Conservation (phyloP, 495 filamentous ascomycete species). For the Podospora tetraspora region DNA sequence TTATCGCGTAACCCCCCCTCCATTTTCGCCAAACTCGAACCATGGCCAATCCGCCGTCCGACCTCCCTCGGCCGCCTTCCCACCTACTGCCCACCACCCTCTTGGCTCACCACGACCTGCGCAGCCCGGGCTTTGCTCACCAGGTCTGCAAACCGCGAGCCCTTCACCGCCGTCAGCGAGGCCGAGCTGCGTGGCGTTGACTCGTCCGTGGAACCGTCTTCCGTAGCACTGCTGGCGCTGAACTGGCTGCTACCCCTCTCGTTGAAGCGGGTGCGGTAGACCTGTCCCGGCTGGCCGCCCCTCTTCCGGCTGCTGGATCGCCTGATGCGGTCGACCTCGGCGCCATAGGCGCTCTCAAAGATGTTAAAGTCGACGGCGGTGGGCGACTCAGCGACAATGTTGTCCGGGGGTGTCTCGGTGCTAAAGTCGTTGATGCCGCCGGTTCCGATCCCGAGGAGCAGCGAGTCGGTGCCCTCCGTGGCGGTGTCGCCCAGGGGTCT, state of each 20-base stretch:
- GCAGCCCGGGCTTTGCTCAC: slow-evolving; percentile 10
- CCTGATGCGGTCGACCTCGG: slow-evolving; percentile 71
- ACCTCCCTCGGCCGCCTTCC: too few relatives aligned
- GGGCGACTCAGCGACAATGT: slow-evolving; percentile 76
- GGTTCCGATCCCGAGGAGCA: slow-evolving; percentile 70
- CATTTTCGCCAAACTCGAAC: not conserved
- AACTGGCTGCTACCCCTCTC: not conserved
- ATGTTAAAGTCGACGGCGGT: slow-evolving; percentile 74
- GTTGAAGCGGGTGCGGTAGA: slow-evolving; percentile 15
- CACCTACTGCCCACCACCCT: not conserved
- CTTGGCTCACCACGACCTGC: not conserved
- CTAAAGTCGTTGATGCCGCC: slow-evolving; percentile 41
- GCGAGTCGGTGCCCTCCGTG: slow-evolving; percentile 56
- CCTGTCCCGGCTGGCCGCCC: not conserved
- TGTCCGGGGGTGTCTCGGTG: slow-evolving; percentile 18
- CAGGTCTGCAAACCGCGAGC: slow-evolving; percentile 17
- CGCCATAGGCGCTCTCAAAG: slow-evolving; percentile 79
- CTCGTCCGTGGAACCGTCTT: not conserved
- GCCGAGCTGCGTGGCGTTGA: not conserved
- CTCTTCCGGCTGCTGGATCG: slow-evolving; percentile 19
- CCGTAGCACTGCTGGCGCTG: slow-evolving; percentile 7
- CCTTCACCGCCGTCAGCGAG: slow-evolving; percentile 1
- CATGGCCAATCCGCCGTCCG: not conserved
- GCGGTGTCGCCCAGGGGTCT: slow-evolving; percentile 49
- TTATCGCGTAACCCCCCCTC: not conserved